Evolutionary conservation across 768 basidiomycete species (phyloP).

Genomic region (Russula compacta): DNA sequence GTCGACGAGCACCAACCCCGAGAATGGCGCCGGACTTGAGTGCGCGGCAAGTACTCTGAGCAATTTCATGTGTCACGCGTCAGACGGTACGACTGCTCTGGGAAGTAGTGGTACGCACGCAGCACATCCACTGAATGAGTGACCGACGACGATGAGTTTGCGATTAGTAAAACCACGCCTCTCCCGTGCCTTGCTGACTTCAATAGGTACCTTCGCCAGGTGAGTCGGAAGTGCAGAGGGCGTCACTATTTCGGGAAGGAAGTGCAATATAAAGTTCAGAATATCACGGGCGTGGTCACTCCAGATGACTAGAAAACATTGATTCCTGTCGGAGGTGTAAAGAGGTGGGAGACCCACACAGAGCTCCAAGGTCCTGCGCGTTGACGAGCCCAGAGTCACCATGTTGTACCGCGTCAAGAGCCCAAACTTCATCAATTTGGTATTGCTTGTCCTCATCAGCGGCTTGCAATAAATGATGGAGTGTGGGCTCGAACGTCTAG

Average conservation of each 20-base stretch:
- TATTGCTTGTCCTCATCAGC: conserved; percentile 25
- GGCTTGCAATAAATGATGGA: conserved; percentile 43
- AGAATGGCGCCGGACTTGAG: conserved; percentile 56
- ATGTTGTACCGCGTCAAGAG: conserved; percentile 76
- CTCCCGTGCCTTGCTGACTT: conserved; percentile 35
- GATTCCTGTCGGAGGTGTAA: background rate
- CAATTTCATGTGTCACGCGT: background rate
- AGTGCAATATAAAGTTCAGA: conserved; percentile 61
- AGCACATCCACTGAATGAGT: conserved; percentile 78
- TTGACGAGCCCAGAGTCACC: conserved; percentile 81
- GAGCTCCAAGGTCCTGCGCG: conserved; percentile 38
- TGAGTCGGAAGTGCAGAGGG: conserved; percentile 39
- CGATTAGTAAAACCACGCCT: conserved; percentile 41
- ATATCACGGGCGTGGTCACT: conserved; percentile 69
- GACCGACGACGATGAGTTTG: conserved; percentile 63
- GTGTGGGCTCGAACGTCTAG: conserved; percentile 73
- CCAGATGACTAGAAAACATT: conserved; percentile 55
- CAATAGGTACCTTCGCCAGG: conserved; percentile 39
- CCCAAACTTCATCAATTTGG: conserved; percentile 66
- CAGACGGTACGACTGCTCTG: background rate
- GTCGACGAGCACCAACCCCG: conserved; percentile 66
- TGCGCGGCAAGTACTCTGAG: conserved; percentile 56
- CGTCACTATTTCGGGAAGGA: conserved; percentile 42
- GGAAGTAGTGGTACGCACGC: conserved; percentile 38
- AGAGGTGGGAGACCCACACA: conserved; percentile 39